A percentile compares a stretch with the other conserved stretches of the same genome.
phyloP scores from a whole-genome alignment of 306 rosid genomes.

The Quercus agrifolia region DNA sequence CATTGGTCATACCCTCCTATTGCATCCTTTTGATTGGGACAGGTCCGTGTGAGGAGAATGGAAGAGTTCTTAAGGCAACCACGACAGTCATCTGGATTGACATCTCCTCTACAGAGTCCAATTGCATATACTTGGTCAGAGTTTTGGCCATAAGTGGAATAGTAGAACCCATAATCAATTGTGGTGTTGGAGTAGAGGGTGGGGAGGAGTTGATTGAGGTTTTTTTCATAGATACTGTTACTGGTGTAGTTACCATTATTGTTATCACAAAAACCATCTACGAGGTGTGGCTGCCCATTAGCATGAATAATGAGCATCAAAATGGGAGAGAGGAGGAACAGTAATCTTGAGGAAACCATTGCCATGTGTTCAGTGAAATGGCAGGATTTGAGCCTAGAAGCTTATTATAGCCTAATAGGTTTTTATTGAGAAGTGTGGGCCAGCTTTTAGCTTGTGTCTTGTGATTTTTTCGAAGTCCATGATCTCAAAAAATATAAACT shows the following conservation, averaged over 20 bases:
- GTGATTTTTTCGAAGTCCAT: no score
- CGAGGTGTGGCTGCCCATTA: constrained; percentile 12
- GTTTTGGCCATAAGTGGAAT: constrained; percentile 31
- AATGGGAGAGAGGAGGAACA: constrained; percentile 8
- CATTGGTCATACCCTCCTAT: constrained; percentile 31
- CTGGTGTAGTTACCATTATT: constrained; percentile 28
- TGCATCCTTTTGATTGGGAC: constrained; percentile 53
- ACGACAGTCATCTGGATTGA: constrained; percentile 24
- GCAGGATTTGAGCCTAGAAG: no score
- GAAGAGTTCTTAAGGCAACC: constrained; percentile 37
- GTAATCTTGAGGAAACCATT: constrained; percentile 14
- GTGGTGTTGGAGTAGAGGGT: constrained; percentile 22
- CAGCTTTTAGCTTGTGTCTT: no score
- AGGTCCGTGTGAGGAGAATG: constrained; percentile 10
- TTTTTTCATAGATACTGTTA: constrained; percentile 32
- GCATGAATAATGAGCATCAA: constrained; percentile 4
- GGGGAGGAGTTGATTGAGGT: constrained; percentile 44
- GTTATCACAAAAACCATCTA: no score
- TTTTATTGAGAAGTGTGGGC: no score
- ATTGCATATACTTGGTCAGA: constrained; percentile 33
- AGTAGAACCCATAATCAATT: constrained; percentile 31
- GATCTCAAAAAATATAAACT: no score
- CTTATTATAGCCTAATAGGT: no score
- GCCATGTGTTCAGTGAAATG: neutral
- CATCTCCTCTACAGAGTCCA: constrained; percentile 49